Base-by-base conservation (phyloP, 2,329 filamentous ascomycete species). In the Colletotrichum shisoi region DNA sequence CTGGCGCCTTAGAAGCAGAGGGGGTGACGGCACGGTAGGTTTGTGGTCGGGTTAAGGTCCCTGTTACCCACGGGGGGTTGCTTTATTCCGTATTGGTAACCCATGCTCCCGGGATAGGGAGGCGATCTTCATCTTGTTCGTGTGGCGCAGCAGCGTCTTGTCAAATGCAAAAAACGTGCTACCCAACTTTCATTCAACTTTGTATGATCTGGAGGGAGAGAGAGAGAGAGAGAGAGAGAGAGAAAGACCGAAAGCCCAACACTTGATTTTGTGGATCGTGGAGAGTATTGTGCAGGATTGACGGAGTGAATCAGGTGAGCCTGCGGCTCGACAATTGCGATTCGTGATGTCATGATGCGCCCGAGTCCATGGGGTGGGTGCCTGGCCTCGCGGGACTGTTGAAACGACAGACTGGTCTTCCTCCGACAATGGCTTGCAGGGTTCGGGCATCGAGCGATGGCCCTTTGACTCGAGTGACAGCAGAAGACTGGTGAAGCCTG, bases 401-500 rank as follows among this genome's bases (percentile, higher is more conserved):
- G 61, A 65, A 68, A 68, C 65, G 31, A 49, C 49, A 59, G 65
- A 44, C 65, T 65, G 39, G 13, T 57, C 49, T 65, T 68, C 61
- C 61, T 65, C 65, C 34, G 31, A 68, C 65, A 68, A 52, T 64
- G 44, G 53, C 48, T 68, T 42, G 53, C 64, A 67, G 64, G 64
- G 64, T 64, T 59, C 40, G 45, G 60, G 39, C 42, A 19, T 64
- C 40, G 44, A 45, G 44, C 21, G 19, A 37, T n/a, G 37, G 54
- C 54, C 56, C 40, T 19, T 51, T 39, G 56, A 39, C 39, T 53
- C 44, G 27, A 44, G 24, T 54, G 54, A 59, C 42, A 58, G 49
- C 15, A 40, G 51, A 42, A 62, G 37, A 58, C 42, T n/a, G n/a
- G 17, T 17, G 51, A 57, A 65, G 57, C 60, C 64, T 44, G 61